Base-by-base conservation (phyloP, 768 basidiomycete species). In the Trametes punicea region DNA sequence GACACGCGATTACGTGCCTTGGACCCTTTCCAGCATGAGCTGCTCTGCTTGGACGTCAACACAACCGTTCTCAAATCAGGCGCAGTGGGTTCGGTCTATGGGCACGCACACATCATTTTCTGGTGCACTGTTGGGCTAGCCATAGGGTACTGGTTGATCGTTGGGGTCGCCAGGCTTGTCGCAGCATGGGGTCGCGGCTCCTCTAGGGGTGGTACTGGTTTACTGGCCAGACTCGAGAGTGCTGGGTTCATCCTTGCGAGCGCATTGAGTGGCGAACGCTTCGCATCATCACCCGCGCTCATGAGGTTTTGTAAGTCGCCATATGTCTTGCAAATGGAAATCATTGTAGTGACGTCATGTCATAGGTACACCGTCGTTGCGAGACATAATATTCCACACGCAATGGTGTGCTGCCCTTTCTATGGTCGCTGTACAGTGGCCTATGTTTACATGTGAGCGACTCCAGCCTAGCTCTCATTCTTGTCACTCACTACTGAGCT, bases 371-470 rank as follows among this genome's bases (percentile, higher is more conserved):
- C 96, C 97, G 2, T 92, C 93, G 6, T 74, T 95, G 73, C 79
- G 94, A 50, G 97, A 99, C 70, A 80, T 99, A 47, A 81, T 98
- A 46, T 89, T 93, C 70, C 93, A 95, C 65, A 90, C 94, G 0
- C 94, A 97, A 62, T 98, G 90, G 88, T 91, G 88, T 69, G 81
- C 91, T 36, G 81, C 87, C 29, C 75, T 99, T 13, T 85, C 84
- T 29, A 95, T 97, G 90, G 85, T 98, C 51, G 92, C 96, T 30
- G 93, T 98, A 20, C 81, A 91, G 68, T 99, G 96, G 96, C 96
- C 97, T 0, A 76, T 78, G 15, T 98, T 95, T 70, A 80, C 88
- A 57, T 98, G 94, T 94, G 64, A 62, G 88, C 61, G 5, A 29
- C 31, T 31, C 31, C 1, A 9, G 44, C 21, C 27, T 39, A 50